A percentile compares a stretch with the other conserved stretches of the same genome.
Conservation (phyloP, 495 filamentous ascomycete genomes). For the Cudoniella acicularis region DNA sequence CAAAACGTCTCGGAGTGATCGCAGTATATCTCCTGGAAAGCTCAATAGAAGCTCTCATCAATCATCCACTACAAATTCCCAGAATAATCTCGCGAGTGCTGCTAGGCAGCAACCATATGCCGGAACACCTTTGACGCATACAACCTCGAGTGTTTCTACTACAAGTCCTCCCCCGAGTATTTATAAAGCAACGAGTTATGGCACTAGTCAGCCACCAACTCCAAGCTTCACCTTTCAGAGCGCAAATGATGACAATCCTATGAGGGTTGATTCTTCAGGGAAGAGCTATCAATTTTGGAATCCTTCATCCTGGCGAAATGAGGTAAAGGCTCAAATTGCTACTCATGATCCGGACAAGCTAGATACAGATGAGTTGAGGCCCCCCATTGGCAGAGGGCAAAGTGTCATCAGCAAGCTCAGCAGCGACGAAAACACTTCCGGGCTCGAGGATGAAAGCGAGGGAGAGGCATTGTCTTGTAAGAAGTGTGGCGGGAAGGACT, state of each 20-base stretch:
- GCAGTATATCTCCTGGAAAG: conserved; percentile 48
- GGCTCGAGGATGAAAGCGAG: conserved; percentile 18
- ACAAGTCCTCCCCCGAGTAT: conserved; percentile 20
- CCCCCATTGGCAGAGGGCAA: background rate
- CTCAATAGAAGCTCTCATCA: conserved; percentile 21
- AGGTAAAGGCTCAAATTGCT: background rate
- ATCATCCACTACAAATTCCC: conserved; percentile 29
- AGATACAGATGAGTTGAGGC: conserved; percentile 7
- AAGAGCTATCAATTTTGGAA: conserved; percentile 29
- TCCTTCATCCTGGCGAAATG: conserved; percentile 10
- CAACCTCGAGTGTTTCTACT: conserved; percentile 19
- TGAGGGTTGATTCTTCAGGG: conserved; percentile 12
- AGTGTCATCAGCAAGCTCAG: conserved; percentile 21
- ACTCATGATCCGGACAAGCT: conserved; percentile 14
- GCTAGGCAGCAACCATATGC: conserved; percentile 39
- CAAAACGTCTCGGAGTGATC: conserved; percentile 39
- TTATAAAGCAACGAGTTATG: conserved; percentile 6
- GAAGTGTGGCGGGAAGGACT: conserved; percentile 26
- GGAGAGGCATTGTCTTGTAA: conserved; percentile 21
- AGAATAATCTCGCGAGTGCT: conserved; percentile 37
- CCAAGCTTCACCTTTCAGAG: conserved; percentile 25
- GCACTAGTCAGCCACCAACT: conserved; percentile 21
- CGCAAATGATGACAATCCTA: conserved; percentile 12
- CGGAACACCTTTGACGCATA: conserved; percentile 17
- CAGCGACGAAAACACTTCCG: conserved; percentile 15